Conservation (phyloP, 164 flowering plant genomes). For the Chloranthus sessilifolius region DNA sequence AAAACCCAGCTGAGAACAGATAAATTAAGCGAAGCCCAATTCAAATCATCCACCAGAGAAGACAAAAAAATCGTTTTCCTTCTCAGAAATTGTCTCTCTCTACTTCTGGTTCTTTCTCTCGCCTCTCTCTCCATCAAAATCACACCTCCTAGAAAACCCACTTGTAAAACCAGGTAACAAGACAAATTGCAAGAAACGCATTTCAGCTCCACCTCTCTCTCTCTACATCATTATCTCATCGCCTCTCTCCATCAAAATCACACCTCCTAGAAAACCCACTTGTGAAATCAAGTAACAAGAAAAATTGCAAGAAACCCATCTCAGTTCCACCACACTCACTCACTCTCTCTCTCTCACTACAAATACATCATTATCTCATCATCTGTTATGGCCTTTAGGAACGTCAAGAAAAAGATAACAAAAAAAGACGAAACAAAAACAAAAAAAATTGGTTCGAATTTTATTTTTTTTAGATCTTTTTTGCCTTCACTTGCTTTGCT, state of each 20-base stretch:
- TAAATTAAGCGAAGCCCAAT: too few relatives aligned
- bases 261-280: neutral
- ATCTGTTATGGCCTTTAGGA: slow-evolving; percentile 27
- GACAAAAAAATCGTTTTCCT: too few relatives aligned
- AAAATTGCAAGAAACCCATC: slow-evolving; percentile 4
- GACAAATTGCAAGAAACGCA: slow-evolving; percentile 3
- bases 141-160: neutral
- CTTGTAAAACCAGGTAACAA: neutral
- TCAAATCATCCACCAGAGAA: too few relatives aligned
- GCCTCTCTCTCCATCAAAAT: too few relatives aligned
- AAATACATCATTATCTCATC: slow-evolving; percentile 71
- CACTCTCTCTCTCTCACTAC: neutral
- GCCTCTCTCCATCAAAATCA: slow-evolving; percentile 15
- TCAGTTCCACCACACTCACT: neutral
- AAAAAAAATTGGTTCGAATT: neutral
- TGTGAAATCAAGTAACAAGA: neutral
- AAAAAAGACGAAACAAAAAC: slow-evolving; percentile 1
- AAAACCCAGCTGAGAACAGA: too few relatives aligned
- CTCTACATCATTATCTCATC: too few relatives aligned
- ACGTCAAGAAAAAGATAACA: slow-evolving; percentile 18
- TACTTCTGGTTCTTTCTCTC: too few relatives aligned
- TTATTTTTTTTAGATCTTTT: slow-evolving; percentile 9
- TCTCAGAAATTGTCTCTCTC: too few relatives aligned
- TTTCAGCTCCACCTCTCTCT: neutral
- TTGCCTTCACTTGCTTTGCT: too few relatives aligned